Conservation (phyloP, 2,329 filamentous ascomycete genomes). For the Coniochaeta ligniaria region DNA sequence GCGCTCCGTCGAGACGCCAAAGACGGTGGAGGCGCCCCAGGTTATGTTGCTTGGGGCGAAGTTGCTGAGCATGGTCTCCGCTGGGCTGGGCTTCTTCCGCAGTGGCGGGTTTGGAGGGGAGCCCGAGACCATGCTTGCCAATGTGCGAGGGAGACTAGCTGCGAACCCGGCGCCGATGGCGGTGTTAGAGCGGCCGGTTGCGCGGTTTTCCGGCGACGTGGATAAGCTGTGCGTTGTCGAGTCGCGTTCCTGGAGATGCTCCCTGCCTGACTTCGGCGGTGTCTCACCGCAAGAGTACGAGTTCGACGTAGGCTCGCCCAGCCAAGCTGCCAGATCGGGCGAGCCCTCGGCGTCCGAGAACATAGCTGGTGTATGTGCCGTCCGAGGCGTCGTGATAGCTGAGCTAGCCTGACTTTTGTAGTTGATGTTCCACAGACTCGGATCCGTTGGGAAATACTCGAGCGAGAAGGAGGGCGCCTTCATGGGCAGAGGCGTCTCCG, state of each 20-base stretch:
- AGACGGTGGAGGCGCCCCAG: slow-evolving; percentile 39
- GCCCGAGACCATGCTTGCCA: slow-evolving; percentile 29
- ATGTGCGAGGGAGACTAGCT: slow-evolving; percentile 43
- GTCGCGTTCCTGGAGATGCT: slow-evolving; percentile 36
- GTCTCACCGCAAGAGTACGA: slow-evolving; percentile 58
- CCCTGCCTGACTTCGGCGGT: slow-evolving; percentile 41
- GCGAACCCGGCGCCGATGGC: slow-evolving; percentile 46
- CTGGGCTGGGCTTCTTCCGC: slow-evolving; percentile 52
- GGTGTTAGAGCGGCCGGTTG: slow-evolving; percentile 46
- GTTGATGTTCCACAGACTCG: slow-evolving; percentile 43
- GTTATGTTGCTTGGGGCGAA: slow-evolving; percentile 46
- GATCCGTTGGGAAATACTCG: slow-evolving; percentile 57
- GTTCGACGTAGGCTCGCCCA: slow-evolving; percentile 45
- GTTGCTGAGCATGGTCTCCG: slow-evolving; percentile 51
- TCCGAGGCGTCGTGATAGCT: slow-evolving; percentile 48
- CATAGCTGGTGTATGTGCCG: slow-evolving; percentile 46
- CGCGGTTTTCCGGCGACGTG: slow-evolving; percentile 50
- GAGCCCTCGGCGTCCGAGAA: slow-evolving; percentile 51
- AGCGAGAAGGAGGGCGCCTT: slow-evolving; percentile 61
- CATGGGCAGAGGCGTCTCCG: slow-evolving; percentile 56
- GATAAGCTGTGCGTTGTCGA: slow-evolving; percentile 47
- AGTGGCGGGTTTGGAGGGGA: slow-evolving; percentile 28
- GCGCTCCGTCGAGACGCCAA: slow-evolving; percentile 32
- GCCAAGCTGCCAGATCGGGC: slow-evolving; percentile 41
- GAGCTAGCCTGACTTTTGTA: slow-evolving; percentile 47